These are phyloP conservation scores for Asterochloris erici DNA, from an alignment of 139 green algal genomes.

Conservation along the genomic window DNA sequence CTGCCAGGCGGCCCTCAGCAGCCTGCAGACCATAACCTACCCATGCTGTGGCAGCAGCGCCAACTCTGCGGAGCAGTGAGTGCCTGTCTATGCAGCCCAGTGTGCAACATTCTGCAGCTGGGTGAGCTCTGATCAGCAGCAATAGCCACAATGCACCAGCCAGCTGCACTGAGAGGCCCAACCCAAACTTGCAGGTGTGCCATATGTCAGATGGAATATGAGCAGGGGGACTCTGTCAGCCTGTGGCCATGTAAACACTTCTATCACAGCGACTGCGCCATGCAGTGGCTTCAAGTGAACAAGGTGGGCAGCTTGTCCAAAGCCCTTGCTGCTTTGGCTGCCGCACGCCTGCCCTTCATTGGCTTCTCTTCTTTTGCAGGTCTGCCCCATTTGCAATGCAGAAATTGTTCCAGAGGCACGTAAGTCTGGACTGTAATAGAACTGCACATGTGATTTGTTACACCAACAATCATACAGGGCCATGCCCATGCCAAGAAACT, in stretches of 20 bases:
- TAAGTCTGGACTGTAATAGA: no score
- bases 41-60: not conserved
- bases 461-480: no score
- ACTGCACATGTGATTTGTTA: no score
- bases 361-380: no score
- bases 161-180: not conserved
- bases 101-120: not conserved
- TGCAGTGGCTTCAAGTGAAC: slow-evolving; percentile 45
- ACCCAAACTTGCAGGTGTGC: slow-evolving; percentile 16
- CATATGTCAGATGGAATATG: slow-evolving; percentile 43
- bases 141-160: not conserved
- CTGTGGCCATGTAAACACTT: slow-evolving; percentile 44
- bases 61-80: not conserved
- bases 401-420: no score
- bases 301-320: slow-evolving; percentile 26
- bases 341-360: no score
- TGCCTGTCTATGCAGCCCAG: not conserved
- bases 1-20: slow-evolving; percentile 9
- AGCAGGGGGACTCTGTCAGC: slow-evolving; percentile 29
- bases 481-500: no score
- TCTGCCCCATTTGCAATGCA: no score
- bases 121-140: not conserved
- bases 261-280: slow-evolving; percentile 39
- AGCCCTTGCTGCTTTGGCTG: no score
- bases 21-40: slow-evolving; percentile 13